Conservation (phyloP, 352 stramenopile genomes). For the Lagenidium giganteum region DNA sequence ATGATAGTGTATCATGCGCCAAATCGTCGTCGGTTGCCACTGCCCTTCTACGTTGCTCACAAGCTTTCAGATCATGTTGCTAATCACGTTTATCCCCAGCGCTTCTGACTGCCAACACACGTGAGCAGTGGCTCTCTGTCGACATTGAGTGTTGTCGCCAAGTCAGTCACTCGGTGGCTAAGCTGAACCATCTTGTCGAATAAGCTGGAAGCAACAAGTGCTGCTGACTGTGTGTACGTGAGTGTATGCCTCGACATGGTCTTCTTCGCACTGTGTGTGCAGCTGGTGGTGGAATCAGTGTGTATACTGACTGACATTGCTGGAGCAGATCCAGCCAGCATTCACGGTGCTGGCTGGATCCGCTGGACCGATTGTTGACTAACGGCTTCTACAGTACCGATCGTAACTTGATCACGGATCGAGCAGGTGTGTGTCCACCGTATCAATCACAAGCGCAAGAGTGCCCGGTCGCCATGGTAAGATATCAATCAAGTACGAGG, state of each 20-base stretch:
- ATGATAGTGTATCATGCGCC: too few relatives aligned
- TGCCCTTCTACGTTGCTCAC: too few relatives aligned
- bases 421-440: constrained; percentile 5
- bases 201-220: background rate
- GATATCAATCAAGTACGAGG: too few relatives aligned
- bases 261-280: constrained; percentile 13
- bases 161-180: too few relatives aligned
- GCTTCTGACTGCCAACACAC: too few relatives aligned
- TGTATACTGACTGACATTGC: constrained; percentile 12
- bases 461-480: background rate
- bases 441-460: constrained; percentile 11
- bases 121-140: too few relatives aligned
- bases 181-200: too few relatives aligned
- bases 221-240: constrained; percentile 8
- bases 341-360: constrained; percentile 4
- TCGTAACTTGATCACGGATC: constrained; percentile 13
- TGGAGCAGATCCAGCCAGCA: constrained; percentile 8
- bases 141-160: too few relatives aligned
- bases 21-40: too few relatives aligned
- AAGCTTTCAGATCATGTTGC: too few relatives aligned
- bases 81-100: too few relatives aligned
- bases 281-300: constrained; percentile 17
- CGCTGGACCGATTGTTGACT: constrained; percentile 14
- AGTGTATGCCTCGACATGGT: too few relatives aligned
- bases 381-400: constrained; percentile 20